Base-by-base conservation (phyloP, 495 filamentous ascomycete genomes). In the Daldinia bambusicola region DNA sequence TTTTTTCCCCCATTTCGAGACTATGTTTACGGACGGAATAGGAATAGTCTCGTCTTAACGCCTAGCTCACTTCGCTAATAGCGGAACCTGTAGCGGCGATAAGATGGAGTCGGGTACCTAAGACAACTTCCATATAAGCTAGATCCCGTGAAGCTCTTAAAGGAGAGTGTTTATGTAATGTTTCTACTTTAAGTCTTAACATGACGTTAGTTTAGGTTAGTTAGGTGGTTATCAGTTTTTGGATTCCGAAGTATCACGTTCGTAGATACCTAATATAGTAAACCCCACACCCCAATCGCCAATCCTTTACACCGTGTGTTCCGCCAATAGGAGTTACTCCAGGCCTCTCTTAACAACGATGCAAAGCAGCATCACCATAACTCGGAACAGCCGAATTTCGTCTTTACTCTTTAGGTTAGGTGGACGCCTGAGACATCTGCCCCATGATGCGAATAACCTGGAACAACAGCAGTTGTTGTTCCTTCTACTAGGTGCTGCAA, bases 301-400 rank as follows among this genome's bases (percentile, higher is more conserved):
- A 48, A 48, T 22, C 43, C 43, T 48, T 48, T 3, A 26, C 26
- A 48, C 9, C 2, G 8, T 10, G 18, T 48, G 4, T 18, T 48
- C 18, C 18, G 20, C 43, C 16, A 48, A 48, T 48, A 22, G 18
- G 43, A 48, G 20, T 22, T 20, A 48, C 43, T 48, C 43, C 43
- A 48, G 6, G 10, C 8, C 20, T 18, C 20, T 16, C 16, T 9
- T 20, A 13, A 10, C 43, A 48, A 48, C 18, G 3, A 48, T 48
- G 18, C 43, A 36, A 32, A 53, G 13, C 4, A 32, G 31, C 26
- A 36, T 13, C 32, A 4, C 30, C 36, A 50, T 22, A 37, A 52
- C 32, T 67, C 69, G 69, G 69, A 13, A 50, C 45, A n/a, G 14
- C 69, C 69, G 69, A 71, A 20, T 26, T 26, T 26, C 26, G 3